Base-by-base conservation (phyloP, 2,329 filamentous ascomycete species). In the Botrytis cinerea region DNA sequence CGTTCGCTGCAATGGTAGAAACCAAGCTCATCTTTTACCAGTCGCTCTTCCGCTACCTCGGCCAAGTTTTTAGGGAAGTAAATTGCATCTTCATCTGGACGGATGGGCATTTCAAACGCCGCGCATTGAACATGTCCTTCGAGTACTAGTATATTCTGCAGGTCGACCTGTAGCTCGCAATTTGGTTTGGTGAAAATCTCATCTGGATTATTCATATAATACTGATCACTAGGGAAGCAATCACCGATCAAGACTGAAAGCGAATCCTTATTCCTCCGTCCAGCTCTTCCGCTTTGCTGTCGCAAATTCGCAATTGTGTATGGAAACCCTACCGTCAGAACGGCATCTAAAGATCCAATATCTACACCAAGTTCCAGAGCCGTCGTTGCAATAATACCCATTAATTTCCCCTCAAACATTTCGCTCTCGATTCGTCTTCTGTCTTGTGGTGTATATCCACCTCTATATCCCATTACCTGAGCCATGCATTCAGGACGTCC, bases 111-210 rank as follows among this genome's bases (percentile, higher is more conserved):
- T 80, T 99, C 96, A 79, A 93, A 92, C 2, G 96, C 96, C 0
- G 96, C 96, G 79, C 96, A 99, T 82, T 99, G 96, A 10, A 99
- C 86, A 80, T 99, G 96, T 0, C 95, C 95, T 84, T 98, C 96
- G 0, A 96, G 86, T 9, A 98, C 92, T 6, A 98, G 88, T 85
- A 97, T 90, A 77, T 98, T 98, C 63, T 91, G 87, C n/a, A 99
- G 84, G 80, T 99, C 96, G 7, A 98, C 92, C 80, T 96, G 94
- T 3, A 98, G 85, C 81, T 94, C 92, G 77, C 91, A 93, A 76
- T 98, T 97, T 0, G 95, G 94, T 78, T 93, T 93, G 0, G 93
- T 96, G 82, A 98, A 95, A 38, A 99, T 91, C 81, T 97, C 94
- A 75, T 96, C 92, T 0, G 96, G 96, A 76, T 98, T 97, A 75